These are phyloP conservation scores for Daldinia sp. DNA, from an alignment of 2,329 filamentous ascomycete species.

Conservation along the genomic window DNA sequence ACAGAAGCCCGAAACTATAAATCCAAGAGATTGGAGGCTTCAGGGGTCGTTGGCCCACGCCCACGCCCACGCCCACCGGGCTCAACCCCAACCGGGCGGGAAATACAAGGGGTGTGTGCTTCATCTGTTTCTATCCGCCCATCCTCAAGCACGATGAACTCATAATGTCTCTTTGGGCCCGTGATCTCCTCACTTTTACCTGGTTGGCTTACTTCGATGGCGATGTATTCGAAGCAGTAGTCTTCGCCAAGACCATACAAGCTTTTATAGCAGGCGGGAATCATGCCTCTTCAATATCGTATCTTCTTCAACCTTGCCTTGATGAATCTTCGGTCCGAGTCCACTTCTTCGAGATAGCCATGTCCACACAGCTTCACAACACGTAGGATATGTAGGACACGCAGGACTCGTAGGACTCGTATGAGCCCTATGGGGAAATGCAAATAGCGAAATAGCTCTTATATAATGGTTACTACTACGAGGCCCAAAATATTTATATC, in stretches of 20 bases:
- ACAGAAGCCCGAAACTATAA: background rate
- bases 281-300: background rate
- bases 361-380: too few species aligned
- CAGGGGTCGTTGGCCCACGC: background rate
- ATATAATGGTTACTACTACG: background rate
- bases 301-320: background rate
- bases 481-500: too few species aligned
- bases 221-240: conserved; percentile 6
- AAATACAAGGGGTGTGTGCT: background rate
- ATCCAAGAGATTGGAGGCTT: background rate
- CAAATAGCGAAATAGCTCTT: background rate
- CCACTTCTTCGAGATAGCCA: background rate
- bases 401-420: background rate
- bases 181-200: background rate
- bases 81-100: background rate
- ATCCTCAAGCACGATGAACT: background rate
- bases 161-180: background rate
- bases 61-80: conserved; percentile 19
- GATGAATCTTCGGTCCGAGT: background rate
- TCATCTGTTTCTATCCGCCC: background rate
- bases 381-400: too few species aligned
- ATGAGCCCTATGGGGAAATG: background rate
- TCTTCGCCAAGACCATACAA: conserved; percentile 1
- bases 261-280: conserved; percentile 4
- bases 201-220: background rate